phyloP scores from a whole-genome alignment of 2,329 filamentous ascomycete genomes.

The Fusarium transvaalense region DNA sequence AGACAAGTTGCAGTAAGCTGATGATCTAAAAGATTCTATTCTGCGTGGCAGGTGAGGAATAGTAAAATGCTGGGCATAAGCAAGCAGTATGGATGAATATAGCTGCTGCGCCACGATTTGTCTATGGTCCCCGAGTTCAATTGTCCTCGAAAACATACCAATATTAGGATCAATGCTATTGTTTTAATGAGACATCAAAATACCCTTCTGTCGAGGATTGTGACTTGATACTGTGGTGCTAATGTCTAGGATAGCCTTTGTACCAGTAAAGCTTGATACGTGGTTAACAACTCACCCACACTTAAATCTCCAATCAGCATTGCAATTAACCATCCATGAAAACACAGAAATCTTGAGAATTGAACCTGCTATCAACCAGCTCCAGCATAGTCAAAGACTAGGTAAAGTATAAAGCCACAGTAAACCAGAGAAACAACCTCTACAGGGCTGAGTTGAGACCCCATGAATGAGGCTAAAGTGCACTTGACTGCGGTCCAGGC shows the following conservation, averaged over 20 bases:
- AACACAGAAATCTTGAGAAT: background rate
- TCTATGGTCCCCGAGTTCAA: background rate
- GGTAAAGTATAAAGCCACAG: background rate
- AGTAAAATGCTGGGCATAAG: constrained; percentile 1
- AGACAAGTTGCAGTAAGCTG: constrained; percentile 9
- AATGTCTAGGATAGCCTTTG: background rate
- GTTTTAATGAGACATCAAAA: background rate
- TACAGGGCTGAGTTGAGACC: constrained; percentile 10
- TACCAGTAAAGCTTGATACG: too few relatives aligned
- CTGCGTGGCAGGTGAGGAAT: background rate
- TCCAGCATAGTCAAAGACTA: background rate
- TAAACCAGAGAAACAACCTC: background rate
- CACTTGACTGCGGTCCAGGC: background rate
- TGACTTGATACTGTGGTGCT: background rate
- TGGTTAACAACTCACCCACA: too few relatives aligned
- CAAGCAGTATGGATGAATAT: background rate
- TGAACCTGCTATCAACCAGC: background rate
- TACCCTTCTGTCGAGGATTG: background rate
- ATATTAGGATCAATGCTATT: background rate
- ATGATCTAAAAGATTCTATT: background rate
- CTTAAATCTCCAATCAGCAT: background rate
- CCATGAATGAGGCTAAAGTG: constrained; percentile 2
- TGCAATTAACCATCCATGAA: constrained; percentile 4
- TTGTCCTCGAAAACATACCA: background rate
- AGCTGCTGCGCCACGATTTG: constrained; percentile 10